These are phyloP conservation scores for Antitrichia curtipendula DNA, from an alignment of 225 moss, liverwort and hornwort species.

Conservation along the genomic window DNA sequence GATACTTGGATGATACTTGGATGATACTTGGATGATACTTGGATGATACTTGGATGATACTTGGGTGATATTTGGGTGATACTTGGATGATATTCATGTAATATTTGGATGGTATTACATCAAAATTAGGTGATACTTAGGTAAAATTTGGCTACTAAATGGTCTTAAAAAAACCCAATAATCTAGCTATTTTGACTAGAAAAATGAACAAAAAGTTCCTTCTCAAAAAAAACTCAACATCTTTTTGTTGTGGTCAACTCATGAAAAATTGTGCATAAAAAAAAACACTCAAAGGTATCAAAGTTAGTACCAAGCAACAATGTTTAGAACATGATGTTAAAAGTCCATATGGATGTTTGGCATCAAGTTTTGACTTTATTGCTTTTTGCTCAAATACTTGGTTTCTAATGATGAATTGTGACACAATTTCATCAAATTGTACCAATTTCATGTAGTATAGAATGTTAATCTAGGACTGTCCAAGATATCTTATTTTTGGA, in stretches of 20 bases:
- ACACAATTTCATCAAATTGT: not conserved
- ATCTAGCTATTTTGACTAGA: fast-evolving
- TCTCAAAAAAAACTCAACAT: no score
- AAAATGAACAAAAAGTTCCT: no score
- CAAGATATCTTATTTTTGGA: fast-evolving
- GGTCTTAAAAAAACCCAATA: no score
- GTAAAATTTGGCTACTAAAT: no score
- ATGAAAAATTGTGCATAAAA: not conserved
- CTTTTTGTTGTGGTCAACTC: no score
- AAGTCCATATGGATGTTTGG: not conserved
- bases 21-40: no score
- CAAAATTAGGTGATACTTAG: no score
- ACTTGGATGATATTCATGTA: no score
- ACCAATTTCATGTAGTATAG: fast-evolving
- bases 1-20: no score
- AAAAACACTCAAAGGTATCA: fast-evolving
- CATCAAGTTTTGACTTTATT: fast-evolving
- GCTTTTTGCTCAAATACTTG: not conserved
- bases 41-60: no score
- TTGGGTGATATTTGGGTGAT: no score
- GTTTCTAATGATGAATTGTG: fast-evolving
- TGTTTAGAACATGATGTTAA: not conserved
- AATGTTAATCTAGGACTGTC: fast-evolving
- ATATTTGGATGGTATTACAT: no score
- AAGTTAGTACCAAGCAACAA: not conserved